Conservation (phyloP, 2,329 filamentous ascomycete species). For the Monilinia fructigena region DNA sequence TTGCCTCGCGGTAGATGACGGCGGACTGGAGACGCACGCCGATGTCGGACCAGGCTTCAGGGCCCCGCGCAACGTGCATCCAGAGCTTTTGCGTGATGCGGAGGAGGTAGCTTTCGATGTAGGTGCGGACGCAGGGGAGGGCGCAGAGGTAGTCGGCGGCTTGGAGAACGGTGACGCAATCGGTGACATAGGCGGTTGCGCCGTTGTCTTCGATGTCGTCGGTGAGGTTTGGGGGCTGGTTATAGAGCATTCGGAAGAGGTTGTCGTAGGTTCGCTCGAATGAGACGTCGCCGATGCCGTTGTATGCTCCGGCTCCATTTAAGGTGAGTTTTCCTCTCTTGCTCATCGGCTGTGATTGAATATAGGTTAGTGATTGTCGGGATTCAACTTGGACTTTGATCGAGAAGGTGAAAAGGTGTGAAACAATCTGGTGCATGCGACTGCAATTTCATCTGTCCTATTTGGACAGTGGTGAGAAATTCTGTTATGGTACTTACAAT, state of each 20-base stretch:
- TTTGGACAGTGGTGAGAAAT: not conserved
- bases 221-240: conserved; percentile 26
- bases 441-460: not conserved
- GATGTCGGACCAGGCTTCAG: conserved; percentile 35
- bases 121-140: conserved; percentile 26
- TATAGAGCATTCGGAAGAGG: conserved; percentile 35
- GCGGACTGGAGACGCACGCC: conserved; percentile 33
- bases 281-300: conserved; percentile 24
- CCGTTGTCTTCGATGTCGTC: conserved; percentile 23
- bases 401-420: not conserved
- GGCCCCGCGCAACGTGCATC: conserved; percentile 28
- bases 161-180: conserved; percentile 31
- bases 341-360: not conserved
- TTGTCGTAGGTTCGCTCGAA: conserved; percentile 36
- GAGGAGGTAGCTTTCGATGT: conserved; percentile 34
- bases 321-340: conserved; percentile 16
- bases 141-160: conserved; percentile 31
- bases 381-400: not conserved
- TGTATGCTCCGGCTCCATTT: conserved; percentile 21
- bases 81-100: conserved; percentile 34
- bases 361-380: not conserved
- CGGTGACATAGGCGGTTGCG: conserved; percentile 25
- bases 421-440: not conserved
- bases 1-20: conserved; percentile 37
- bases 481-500: conserved; percentile 29